Evolutionary conservation across 345 rosid genomes (phyloP).

Genomic region (Conringia planisiliqua): DNA sequence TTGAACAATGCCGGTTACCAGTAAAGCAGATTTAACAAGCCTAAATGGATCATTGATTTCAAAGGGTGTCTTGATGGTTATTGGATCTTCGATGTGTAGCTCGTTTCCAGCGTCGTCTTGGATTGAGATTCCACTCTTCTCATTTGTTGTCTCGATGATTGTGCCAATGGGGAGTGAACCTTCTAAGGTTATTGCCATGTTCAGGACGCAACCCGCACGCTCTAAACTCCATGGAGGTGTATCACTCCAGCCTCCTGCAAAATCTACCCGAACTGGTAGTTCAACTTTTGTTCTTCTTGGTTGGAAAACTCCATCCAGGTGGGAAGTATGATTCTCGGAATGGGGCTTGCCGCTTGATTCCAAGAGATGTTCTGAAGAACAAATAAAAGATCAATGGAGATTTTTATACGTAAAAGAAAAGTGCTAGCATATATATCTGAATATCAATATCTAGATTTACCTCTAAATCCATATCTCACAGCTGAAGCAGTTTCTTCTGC

Average conservation of each 20-base stretch:
- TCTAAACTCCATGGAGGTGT: conserved; percentile 99
- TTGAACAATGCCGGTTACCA: conserved; percentile 69
- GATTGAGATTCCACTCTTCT: conserved; percentile 51
- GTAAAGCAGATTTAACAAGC: conserved; percentile 82
- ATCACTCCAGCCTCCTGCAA: conserved; percentile 99
- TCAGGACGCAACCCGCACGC: conserved; percentile 91
- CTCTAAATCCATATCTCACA: conserved; percentile 88
- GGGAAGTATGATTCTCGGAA: conserved; percentile 28
- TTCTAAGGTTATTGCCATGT: conserved; percentile 84
- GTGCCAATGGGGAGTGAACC: conserved; percentile 90
- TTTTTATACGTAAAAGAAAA: not conserved
- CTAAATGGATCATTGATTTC: conserved; percentile 63
- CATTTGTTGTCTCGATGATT: conserved; percentile 58
- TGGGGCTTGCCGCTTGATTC: conserved; percentile 35
- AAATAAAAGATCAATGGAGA: too few relatives aligned
- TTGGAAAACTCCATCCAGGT: conserved; percentile 31
- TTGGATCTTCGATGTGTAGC: conserved; percentile 46
- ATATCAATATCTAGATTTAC: conserved; percentile 28
- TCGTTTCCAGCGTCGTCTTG: conserved; percentile 70
- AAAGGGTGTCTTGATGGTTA: conserved; percentile 64
- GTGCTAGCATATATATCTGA: not conserved
- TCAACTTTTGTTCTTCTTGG: conserved; percentile 61
- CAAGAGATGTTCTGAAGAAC: conserved; percentile 56
- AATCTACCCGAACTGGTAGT: conserved; percentile 91
- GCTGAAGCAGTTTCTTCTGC: conserved; percentile 97